A percentile compares a stretch with the other conserved stretches of the same genome.
Evolutionary conservation across 2,329 filamentous ascomycete species (phyloP).

Genomic region (Hypoxylon sp.): DNA sequence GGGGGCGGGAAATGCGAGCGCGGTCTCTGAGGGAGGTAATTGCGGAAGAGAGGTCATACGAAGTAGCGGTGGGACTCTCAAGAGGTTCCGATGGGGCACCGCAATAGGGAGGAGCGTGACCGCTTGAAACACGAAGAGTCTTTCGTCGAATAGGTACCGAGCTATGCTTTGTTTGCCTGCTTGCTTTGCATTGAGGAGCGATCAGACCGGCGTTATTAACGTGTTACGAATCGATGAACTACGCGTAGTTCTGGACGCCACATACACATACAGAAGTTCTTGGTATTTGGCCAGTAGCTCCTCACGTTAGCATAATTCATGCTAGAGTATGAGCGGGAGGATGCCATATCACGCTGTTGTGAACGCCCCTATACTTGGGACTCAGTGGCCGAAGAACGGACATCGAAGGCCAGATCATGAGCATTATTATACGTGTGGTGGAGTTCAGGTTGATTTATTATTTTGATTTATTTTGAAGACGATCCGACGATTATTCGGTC

Average conservation of each 20-base stretch:
- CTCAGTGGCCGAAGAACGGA: constrained; percentile 2
- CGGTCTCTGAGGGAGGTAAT: constrained; percentile 53
- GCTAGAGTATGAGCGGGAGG: constrained; percentile 10
- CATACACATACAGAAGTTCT: constrained; percentile 7
- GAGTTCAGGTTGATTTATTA: constrained; percentile 9
- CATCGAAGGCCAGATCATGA: constrained; percentile 11
- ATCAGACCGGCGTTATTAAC: constrained; percentile 16
- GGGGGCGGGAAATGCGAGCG: constrained; percentile 54
- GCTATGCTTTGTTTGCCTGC: constrained; percentile 7
- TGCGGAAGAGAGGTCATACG: constrained; percentile 64
- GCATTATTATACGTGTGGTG: constrained; percentile 7
- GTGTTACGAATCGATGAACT: constrained; percentile 31
- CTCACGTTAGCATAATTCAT: constrained; percentile 2
- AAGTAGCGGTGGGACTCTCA: constrained; percentile 60
- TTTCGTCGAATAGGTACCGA: not conserved
- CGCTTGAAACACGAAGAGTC: constrained; percentile 47
- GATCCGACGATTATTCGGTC: not conserved
- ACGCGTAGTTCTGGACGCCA: constrained; percentile 10
- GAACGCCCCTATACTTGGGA: constrained; percentile 2
- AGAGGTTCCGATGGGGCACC: constrained; percentile 62
- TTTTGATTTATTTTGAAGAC: constrained; percentile 3
- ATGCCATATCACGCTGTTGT: constrained; percentile 2
- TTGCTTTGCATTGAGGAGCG: constrained; percentile 9
- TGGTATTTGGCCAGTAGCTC: constrained; percentile 2
- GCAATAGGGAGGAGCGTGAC: constrained; percentile 60